phyloP scores from a whole-genome alignment of 176 grass and related monocot species.

The Thinopyrum elongatum region DNA sequence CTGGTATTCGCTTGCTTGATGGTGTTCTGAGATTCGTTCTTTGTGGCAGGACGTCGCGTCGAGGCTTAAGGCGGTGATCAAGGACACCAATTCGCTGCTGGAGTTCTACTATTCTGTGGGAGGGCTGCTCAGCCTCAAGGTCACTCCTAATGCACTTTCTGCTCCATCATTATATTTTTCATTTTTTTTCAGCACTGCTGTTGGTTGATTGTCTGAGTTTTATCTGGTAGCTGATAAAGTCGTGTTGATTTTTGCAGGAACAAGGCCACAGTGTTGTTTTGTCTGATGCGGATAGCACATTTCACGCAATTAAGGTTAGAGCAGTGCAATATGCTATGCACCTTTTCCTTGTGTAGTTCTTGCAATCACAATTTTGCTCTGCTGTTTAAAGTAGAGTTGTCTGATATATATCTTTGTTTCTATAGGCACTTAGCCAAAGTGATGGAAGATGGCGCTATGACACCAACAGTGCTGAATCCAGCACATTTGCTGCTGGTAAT shows the following conservation, averaged over 20 bases:
- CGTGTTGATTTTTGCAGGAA: constrained; percentile 40
- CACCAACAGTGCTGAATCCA: constrained; percentile 86
- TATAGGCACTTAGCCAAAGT: constrained; percentile 87
- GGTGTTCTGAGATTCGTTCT: neutral
- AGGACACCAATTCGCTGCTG: constrained; percentile 71
- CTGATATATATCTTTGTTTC: constrained; percentile 27
- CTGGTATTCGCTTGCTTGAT: constrained; percentile 15
- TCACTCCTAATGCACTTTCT: constrained; percentile 6
- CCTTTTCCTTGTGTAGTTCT: neutral
- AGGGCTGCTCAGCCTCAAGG: constrained; percentile 79
- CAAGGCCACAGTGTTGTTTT: constrained; percentile 64
- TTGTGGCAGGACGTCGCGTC: constrained; percentile 59
- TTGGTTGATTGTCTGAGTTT: neutral
- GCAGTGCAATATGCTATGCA: neutral
- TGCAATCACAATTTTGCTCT: constrained; percentile 3
- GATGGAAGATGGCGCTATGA: constrained; percentile 95
- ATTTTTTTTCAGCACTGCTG: constrained; percentile 2
- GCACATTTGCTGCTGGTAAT: constrained; percentile 90
- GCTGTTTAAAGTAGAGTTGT: neutral
- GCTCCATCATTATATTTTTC: neutral
- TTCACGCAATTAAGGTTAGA: constrained; percentile 87
- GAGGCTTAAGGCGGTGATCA: constrained; percentile 63
- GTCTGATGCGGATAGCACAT: constrained; percentile 67
- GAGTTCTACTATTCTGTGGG: constrained; percentile 78
- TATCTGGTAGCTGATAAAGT: neutral